Conservation (phyloP, 768 basidiomycete genomes). For the Lactifluus echinatus region DNA sequence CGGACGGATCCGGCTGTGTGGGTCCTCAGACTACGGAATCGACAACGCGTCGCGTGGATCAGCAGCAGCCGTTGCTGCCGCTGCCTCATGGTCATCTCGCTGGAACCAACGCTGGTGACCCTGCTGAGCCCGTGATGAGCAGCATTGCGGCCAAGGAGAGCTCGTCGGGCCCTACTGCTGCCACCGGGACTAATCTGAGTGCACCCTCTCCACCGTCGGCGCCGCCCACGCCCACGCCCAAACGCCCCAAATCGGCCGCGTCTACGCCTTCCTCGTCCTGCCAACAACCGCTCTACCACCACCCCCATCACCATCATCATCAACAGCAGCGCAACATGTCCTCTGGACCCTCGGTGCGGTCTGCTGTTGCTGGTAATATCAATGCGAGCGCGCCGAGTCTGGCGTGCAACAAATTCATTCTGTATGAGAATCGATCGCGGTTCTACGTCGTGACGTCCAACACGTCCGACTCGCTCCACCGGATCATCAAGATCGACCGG, state of each 20-base stretch:
- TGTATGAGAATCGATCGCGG: conserved; percentile 87
- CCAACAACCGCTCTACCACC: too few species aligned
- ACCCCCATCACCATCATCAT: background rate
- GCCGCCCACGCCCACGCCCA: background rate
- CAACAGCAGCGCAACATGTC: background rate
- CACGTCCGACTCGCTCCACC: conserved; percentile 77
- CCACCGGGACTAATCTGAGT: background rate
- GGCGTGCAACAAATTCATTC: conserved; percentile 70
- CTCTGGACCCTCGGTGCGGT: background rate
- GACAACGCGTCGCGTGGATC: background rate
- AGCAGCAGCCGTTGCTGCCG: background rate
- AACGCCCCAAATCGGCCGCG: background rate
- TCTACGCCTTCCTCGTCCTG: background rate
- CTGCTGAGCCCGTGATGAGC: background rate
- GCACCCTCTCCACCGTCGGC: background rate
- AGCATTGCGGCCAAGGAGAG: background rate
- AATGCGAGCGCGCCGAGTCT: conserved; percentile 6
- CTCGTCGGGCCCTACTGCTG: background rate
- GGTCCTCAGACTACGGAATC: background rate
- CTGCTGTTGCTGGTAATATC: background rate
- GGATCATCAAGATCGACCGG: conserved; percentile 90
- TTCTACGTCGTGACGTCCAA: conserved; percentile 93
- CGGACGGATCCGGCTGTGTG: background rate
- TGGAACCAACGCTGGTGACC: background rate
- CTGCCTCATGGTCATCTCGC: background rate